These are phyloP conservation scores for Gnomoniopsis smithogilvyi DNA, from an alignment of 2,329 filamentous ascomycete species.

Conservation along the genomic window DNA sequence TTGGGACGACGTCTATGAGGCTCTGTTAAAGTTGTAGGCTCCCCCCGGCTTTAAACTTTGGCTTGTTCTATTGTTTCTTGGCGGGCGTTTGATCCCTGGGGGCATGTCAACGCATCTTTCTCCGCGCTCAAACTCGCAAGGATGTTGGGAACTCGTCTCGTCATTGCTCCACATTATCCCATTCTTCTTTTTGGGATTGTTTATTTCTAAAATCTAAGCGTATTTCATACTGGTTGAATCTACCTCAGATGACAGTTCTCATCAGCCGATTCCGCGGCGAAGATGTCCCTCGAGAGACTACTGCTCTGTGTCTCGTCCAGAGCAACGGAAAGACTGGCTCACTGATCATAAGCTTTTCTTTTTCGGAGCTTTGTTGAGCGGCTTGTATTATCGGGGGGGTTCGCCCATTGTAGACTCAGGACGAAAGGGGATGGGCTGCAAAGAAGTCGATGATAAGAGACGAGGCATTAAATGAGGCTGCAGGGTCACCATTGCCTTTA, in stretches of 20 bases:
- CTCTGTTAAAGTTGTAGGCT: background rate
- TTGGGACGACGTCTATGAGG: slow-evolving; percentile 5
- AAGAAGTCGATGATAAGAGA: slow-evolving; percentile 15
- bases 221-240: background rate
- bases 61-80: slow-evolving; percentile 13
- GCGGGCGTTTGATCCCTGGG: slow-evolving; percentile 7
- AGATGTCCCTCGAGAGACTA: no score
- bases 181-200: background rate
- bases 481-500: slow-evolving; percentile 9
- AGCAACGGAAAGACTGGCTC: no score
- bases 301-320: no score
- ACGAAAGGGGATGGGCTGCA: background rate
- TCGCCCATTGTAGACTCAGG: no score
- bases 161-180: background rate
- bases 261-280: no score
- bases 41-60: background rate
- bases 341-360: no score
- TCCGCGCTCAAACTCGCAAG: background rate
- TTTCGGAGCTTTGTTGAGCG: no score
- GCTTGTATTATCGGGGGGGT: no score
- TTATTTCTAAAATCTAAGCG: slow-evolving; percentile 7
- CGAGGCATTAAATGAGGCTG: slow-evolving; percentile 18
- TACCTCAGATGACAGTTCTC: no score
- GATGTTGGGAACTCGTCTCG: background rate
- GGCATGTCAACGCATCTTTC: background rate